Percentiles rank a stretch among this genome's conserved stretches.
phyloP scores from a whole-genome alignment of 1,139 yeast species.

The Trichomonascaceae sp. region DNA sequence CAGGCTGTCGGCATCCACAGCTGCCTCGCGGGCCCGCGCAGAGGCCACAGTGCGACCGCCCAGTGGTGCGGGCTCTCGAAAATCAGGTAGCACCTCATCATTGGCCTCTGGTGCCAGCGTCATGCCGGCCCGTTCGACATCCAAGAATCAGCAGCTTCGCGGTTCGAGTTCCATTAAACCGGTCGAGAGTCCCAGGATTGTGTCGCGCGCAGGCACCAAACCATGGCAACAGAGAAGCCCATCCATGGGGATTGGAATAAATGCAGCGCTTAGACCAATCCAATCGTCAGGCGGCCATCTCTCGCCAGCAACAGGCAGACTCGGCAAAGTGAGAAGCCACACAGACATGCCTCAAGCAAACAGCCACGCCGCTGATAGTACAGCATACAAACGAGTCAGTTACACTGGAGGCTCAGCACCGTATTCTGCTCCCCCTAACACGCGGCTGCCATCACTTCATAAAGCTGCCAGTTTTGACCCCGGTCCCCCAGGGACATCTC shows the following conservation, averaged over 20 bases:
- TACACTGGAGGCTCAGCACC: too few species aligned
- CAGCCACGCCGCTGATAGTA: neutral
- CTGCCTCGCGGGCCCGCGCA: slow-evolving; percentile 18
- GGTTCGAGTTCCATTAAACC: neutral
- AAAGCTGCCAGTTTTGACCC: too few species aligned
- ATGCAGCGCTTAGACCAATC: neutral
- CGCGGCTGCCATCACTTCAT: too few species aligned
- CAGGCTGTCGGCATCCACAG: slow-evolving; percentile 18
- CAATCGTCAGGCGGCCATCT: neutral
- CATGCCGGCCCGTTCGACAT: neutral
- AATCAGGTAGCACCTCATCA: slow-evolving; percentile 3
- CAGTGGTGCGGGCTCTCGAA: too few species aligned
- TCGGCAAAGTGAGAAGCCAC: neutral
- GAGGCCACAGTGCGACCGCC: slow-evolving; percentile 6
- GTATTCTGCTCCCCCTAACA: neutral
- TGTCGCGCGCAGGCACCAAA: neutral
- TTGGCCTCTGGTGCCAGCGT: slow-evolving; percentile 1
- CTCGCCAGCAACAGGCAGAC: neutral
- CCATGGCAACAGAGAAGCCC: too few species aligned
- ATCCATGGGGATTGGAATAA: too few species aligned
- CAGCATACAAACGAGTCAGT: too few species aligned
- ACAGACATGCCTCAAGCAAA: neutral
- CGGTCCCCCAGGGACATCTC: too few species aligned
- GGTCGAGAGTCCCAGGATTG: neutral
- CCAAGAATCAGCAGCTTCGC: neutral